A percentile compares a stretch with the other conserved stretches of the same genome.
These are phyloP conservation scores for Xylaria grammica DNA, from an alignment of 495 filamentous ascomycete species.

Conservation along the genomic window DNA sequence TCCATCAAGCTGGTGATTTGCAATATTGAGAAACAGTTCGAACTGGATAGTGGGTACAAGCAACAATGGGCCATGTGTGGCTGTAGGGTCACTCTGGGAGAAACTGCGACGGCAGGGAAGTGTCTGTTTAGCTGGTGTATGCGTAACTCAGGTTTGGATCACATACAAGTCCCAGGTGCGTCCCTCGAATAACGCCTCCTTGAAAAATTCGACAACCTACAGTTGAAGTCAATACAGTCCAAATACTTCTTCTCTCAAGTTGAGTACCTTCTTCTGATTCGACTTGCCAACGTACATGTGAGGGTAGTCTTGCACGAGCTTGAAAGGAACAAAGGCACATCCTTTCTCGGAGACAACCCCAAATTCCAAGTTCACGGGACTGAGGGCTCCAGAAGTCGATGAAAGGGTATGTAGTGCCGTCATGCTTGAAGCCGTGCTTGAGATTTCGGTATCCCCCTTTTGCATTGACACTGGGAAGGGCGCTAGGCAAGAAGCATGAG, in stretches of 20 bases:
- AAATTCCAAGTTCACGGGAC: conserved; percentile 26
- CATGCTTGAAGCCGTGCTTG: background rate
- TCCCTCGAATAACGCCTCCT: conserved; percentile 57
- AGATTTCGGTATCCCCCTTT: background rate
- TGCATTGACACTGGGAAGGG: background rate
- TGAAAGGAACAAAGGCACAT: conserved; percentile 63
- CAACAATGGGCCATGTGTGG: conserved; percentile 57
- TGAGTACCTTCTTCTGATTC: conserved; percentile 49
- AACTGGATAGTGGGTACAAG: conserved; percentile 70
- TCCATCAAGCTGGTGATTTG: conserved; percentile 59
- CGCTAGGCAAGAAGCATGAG: background rate
- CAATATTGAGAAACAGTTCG: conserved; percentile 58
- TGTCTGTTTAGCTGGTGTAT: background rate
- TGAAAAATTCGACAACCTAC: conserved; percentile 62
- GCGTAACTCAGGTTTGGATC: background rate
- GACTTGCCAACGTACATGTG: conserved; percentile 60
- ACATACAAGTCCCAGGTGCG: conserved; percentile 79
- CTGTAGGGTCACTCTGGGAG: conserved; percentile 63
- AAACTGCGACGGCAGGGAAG: conserved; percentile 55
- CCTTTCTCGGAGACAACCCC: conserved; percentile 35
- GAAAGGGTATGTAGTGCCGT: background rate
- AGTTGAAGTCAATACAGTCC: background rate
- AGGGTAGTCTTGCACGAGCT: conserved; percentile 63
- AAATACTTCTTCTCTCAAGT: background rate
- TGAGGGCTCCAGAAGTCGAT: background rate